Conservation (phyloP, 2,329 filamentous ascomycete species). For the Seiridium unicorne region DNA sequence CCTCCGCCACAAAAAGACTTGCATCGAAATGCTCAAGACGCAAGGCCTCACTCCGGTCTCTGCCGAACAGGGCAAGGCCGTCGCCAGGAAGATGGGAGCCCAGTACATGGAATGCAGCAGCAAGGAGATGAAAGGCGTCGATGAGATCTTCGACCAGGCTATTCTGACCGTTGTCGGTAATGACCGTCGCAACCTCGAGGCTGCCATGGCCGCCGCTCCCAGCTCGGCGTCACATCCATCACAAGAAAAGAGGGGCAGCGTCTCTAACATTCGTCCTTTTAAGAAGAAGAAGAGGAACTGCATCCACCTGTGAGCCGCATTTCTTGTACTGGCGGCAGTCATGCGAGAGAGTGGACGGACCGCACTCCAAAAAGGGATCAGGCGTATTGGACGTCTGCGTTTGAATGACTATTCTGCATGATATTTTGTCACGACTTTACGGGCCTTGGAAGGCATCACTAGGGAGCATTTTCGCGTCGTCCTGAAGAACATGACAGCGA, state of each 20-base stretch:
- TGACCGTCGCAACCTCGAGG: slow-evolving; percentile 64
- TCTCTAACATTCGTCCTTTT: slow-evolving; percentile 44
- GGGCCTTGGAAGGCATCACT: not conserved
- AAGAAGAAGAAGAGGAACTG: slow-evolving; percentile 86
- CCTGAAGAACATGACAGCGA: slow-evolving; percentile 7
- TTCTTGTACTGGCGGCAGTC: not conserved
- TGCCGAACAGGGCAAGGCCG: slow-evolving; percentile 80
- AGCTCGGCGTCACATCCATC: slow-evolving; percentile 29
- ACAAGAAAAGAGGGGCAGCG: slow-evolving; percentile 31
- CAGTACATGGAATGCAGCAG: slow-evolving; percentile 98
- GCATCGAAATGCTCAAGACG: slow-evolving; percentile 97
- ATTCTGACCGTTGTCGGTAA: slow-evolving; percentile 87
- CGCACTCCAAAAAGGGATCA: not conserved
- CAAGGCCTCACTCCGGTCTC: slow-evolving; percentile 96
- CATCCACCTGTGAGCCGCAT: slow-evolving; percentile 64
- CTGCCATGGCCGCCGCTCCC: slow-evolving; percentile 37
- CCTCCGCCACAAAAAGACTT: slow-evolving; percentile 90
- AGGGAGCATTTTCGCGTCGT: slow-evolving; percentile 9
- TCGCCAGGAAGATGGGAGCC: slow-evolving; percentile 91
- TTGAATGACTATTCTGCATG: slow-evolving; percentile 24
- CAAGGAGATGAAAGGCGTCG: slow-evolving; percentile 94
- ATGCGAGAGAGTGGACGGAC: slow-evolving; percentile 3
- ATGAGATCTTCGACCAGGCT: slow-evolving; percentile 92
- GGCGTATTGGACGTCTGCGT: slow-evolving; percentile 7
- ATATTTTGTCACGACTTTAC: slow-evolving; percentile 12